A percentile compares a stretch with the other conserved stretches of the same genome.
Conservation (phyloP, 2,329 filamentous ascomycete species). For the Acrocalymma vagum region DNA sequence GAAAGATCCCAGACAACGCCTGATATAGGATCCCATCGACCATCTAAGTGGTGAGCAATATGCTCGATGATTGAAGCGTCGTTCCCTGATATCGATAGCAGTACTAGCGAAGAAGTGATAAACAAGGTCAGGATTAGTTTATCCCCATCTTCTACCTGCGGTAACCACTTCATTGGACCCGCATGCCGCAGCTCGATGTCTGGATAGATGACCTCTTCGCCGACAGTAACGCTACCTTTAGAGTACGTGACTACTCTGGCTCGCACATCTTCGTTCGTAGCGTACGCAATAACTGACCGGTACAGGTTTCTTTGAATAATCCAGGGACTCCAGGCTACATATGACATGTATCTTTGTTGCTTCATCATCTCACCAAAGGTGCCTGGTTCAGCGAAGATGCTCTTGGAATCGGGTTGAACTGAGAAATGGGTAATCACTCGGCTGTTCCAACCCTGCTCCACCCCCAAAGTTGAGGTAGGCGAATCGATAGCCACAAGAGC, state of each 20-base stretch:
- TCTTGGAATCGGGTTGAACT: slow-evolving; percentile 20
- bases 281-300: slow-evolving; percentile 46
- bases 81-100: slow-evolving; percentile 28
- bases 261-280: slow-evolving; percentile 42
- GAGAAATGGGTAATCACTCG: slow-evolving; percentile 35
- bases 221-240: slow-evolving; percentile 21
- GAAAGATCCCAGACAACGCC: slow-evolving; percentile 43
- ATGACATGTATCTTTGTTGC: slow-evolving; percentile 42
- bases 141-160: slow-evolving; percentile 18
- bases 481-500: slow-evolving; percentile 47
- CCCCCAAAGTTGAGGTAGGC: slow-evolving; percentile 43
- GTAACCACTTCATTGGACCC: slow-evolving; percentile 41
- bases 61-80: slow-evolving; percentile 31
- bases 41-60: slow-evolving; percentile 45
- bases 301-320: slow-evolving; percentile 15
- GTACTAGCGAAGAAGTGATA: slow-evolving; percentile 32
- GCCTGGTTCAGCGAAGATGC: slow-evolving; percentile 17
- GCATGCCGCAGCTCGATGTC: slow-evolving; percentile 29
- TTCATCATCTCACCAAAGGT: slow-evolving; percentile 40
- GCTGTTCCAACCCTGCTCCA: slow-evolving; percentile 33
- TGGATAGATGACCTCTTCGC: slow-evolving; percentile 32
- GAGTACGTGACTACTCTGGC: slow-evolving; percentile 29
- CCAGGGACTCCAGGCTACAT: slow-evolving; percentile 53
- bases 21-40: slow-evolving; percentile 52
- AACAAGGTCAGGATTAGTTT: slow-evolving; percentile 42